A percentile compares a stretch with the other conserved stretches of the same genome.
Conservation (phyloP, 1,139 yeast genomes). For the Hemisphaericaspora subhashii region DNA sequence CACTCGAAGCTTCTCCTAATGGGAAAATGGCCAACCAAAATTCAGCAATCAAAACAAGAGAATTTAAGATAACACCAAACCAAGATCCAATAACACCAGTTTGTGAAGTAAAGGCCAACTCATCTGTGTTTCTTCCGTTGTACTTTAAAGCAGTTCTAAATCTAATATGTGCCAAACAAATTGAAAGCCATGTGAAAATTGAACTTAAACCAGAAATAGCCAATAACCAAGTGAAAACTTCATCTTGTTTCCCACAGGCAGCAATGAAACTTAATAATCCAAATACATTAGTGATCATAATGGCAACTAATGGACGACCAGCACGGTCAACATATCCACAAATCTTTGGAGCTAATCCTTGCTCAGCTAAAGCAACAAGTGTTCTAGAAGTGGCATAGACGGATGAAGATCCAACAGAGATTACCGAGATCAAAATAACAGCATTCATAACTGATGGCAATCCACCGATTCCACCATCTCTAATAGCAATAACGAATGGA, state of each 20-base stretch:
- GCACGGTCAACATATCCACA: slow-evolving; percentile 33
- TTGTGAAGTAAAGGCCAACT: slow-evolving; percentile 54
- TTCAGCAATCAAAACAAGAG: slow-evolving; percentile 55
- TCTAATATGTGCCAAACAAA: slow-evolving; percentile 37
- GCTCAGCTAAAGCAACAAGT: slow-evolving; percentile 32
- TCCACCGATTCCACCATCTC: slow-evolving; percentile 52
- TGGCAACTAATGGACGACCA: slow-evolving; percentile 35
- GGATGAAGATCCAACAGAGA: slow-evolving; percentile 49
- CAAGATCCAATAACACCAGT: slow-evolving; percentile 56
- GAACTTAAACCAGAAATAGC: slow-evolving; percentile 41
- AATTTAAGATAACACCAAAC: slow-evolving; percentile 46
- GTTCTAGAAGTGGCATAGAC: slow-evolving; percentile 36
- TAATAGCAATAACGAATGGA: slow-evolving; percentile 57
- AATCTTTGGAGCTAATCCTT: slow-evolving; percentile 34
- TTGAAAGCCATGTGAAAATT: slow-evolving; percentile 42
- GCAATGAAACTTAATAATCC: slow-evolving; percentile 38
- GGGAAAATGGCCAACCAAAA: slow-evolving; percentile 48
- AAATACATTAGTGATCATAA: slow-evolving; percentile 27
- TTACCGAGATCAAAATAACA: slow-evolving; percentile 47
- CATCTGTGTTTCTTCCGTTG: slow-evolving; percentile 47
- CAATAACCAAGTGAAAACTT: slow-evolving; percentile 37
- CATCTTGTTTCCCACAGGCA: slow-evolving; percentile 33
- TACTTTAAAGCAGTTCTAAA: slow-evolving; percentile 34
- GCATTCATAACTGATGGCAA: slow-evolving; percentile 55
- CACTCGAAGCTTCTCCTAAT: slow-evolving; percentile 34